These are phyloP conservation scores for Penicillium rolfsii DNA, from an alignment of 2,329 filamentous ascomycete species.

Conservation along the genomic window DNA sequence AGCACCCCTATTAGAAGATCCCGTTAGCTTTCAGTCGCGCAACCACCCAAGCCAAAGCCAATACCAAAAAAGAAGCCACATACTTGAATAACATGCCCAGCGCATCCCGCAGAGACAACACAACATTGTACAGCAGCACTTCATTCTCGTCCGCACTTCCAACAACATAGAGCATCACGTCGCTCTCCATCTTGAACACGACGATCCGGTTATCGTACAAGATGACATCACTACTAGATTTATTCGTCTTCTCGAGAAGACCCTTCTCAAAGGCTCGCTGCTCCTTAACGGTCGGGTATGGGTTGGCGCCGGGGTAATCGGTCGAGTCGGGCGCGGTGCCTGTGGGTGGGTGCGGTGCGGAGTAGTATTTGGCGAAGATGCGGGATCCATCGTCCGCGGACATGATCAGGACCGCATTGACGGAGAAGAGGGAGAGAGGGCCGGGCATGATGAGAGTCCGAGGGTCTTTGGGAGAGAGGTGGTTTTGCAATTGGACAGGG, in stretches of 20 bases:
- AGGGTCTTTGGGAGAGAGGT: conserved; percentile 18
- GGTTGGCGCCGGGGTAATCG: conserved; percentile 68
- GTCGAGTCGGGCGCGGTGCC: conserved; percentile 58
- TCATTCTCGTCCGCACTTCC: conserved; percentile 94
- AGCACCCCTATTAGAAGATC: conserved; percentile 67
- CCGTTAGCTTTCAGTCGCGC: conserved; percentile 22
- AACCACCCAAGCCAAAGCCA: background rate
- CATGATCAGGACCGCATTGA: conserved; percentile 78
- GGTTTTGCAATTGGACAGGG: conserved; percentile 17
- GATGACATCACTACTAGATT: conserved; percentile 94
- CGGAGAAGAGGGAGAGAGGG: conserved; percentile 73
- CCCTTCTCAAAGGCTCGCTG: conserved; percentile 98
- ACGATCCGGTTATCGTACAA: conserved; percentile 96
- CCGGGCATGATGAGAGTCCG: conserved; percentile 64
- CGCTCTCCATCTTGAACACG: conserved; percentile 96
- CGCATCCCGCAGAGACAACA: conserved; percentile 86
- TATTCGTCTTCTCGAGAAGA: conserved; percentile 90
- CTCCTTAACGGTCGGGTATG: conserved; percentile 86
- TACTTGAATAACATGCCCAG: conserved; percentile 92
- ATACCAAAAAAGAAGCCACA: conserved; percentile 31
- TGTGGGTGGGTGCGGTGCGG: conserved; percentile 68
- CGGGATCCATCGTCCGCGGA: conserved; percentile 85
- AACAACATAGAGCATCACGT: conserved; percentile 95
- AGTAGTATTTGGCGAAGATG: conserved; percentile 94
- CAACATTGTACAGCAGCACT: conserved; percentile 91